phyloP scores from a whole-genome alignment of 2,329 filamentous ascomycete genomes.

The Colletotrichum godetiae region DNA sequence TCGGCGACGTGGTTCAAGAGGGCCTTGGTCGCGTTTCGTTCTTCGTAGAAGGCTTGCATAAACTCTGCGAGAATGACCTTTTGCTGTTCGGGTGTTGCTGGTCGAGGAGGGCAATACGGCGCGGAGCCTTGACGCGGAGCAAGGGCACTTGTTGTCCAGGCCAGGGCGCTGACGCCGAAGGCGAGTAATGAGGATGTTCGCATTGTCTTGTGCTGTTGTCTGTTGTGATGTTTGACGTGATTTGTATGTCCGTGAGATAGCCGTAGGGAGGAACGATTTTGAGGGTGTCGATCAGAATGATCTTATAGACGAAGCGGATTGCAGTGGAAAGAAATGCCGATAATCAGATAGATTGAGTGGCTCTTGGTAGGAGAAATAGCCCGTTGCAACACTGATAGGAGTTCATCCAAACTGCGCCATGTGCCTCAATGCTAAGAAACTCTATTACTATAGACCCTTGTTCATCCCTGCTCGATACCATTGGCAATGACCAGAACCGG shows the following conservation, averaged over 20 bases:
- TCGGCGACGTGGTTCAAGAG: slow-evolving; percentile 26
- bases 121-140: not conserved
- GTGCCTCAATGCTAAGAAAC: slow-evolving; percentile 26
- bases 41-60: slow-evolving; percentile 16
- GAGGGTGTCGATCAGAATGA: too few species aligned
- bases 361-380: not conserved
- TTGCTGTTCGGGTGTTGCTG: slow-evolving; percentile 9
- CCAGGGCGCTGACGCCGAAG: slow-evolving; percentile 15
- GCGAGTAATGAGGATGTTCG: slow-evolving; percentile 2
- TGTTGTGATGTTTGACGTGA: not conserved
- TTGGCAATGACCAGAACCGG: not conserved
- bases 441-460: not conserved
- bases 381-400: not conserved
- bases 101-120: slow-evolving; percentile 19
- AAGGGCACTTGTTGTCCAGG: slow-evolving; percentile 17
- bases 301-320: slow-evolving; percentile 17
- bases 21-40: slow-evolving; percentile 21
- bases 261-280: not conserved
- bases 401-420: slow-evolving; percentile 24
- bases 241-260: not conserved
- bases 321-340: not conserved
- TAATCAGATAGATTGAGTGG: not conserved
- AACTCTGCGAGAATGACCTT: slow-evolving; percentile 25
- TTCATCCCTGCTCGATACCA: not conserved
- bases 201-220: not conserved